phyloP scores from a whole-genome alignment of 2,329 filamentous ascomycete species.

The Alternaria hordeiaustralica region DNA sequence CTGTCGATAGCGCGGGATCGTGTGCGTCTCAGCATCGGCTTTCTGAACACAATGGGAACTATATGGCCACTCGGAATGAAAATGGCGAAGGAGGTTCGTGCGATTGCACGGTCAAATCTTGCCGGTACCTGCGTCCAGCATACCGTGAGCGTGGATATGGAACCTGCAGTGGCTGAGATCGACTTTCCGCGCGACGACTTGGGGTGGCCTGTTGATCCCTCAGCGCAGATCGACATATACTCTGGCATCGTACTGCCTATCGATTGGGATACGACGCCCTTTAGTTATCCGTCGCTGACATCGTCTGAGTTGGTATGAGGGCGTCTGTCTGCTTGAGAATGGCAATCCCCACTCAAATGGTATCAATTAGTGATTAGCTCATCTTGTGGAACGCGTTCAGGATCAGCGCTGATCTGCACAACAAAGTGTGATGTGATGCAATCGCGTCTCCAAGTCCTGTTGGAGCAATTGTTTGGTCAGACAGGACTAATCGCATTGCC shows the following conservation, averaged over 20 bases:
- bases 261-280: slow-evolving; percentile 24
- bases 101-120: slow-evolving; percentile 73
- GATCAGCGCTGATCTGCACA: not conserved
- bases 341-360: not conserved
- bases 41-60: slow-evolving; percentile 68
- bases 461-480: slow-evolving; percentile 2
- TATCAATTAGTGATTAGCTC: not conserved
- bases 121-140: slow-evolving; percentile 12
- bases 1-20: slow-evolving; percentile 73
- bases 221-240: slow-evolving; percentile 42
- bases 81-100: slow-evolving; percentile 75
- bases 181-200: slow-evolving; percentile 41
- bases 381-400: not conserved
- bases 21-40: slow-evolving; percentile 78
- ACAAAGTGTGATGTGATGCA: not conserved
- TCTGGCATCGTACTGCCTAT: slow-evolving; percentile 34
- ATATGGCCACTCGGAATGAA: slow-evolving; percentile 74
- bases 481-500: slow-evolving; percentile 10
- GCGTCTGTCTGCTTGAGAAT: not conserved
- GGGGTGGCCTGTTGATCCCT: slow-evolving; percentile 37
- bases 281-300: slow-evolving; percentile 19
- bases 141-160: slow-evolving; percentile 13
- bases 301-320: slow-evolving; percentile 13
- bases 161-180: slow-evolving; percentile 20
- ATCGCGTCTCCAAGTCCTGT: not conserved